Conservation (phyloP, 2,329 filamentous ascomycete species). For the Geosmithia flava region DNA sequence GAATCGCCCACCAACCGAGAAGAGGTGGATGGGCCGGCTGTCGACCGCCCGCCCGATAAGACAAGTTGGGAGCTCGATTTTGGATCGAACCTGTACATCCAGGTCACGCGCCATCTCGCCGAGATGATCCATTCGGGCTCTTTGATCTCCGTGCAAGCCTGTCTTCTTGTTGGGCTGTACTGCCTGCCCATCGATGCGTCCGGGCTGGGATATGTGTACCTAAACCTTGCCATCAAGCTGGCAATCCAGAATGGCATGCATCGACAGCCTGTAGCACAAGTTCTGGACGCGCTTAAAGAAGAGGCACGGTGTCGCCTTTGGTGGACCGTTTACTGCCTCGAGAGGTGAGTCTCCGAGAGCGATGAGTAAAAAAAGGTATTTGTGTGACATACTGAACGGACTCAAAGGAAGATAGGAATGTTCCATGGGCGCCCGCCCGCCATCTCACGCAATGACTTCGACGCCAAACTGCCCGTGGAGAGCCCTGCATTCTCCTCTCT, state of each 20-base stretch:
- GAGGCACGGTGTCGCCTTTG: conserved; percentile 43
- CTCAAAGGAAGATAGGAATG: conserved; percentile 35
- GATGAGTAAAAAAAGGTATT: conserved; percentile 11
- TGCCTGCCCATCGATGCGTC: conserved; percentile 41
- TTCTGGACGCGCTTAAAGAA: conserved; percentile 30
- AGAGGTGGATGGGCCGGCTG: conserved; percentile 12
- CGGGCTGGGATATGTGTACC: conserved; percentile 42
- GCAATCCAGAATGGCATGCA: conserved; percentile 51
- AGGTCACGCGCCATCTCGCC: not conserved
- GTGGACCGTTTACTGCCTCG: conserved; percentile 44
- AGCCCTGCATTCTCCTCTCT: conserved; percentile 13
- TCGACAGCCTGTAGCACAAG: conserved; percentile 32
- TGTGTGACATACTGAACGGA: conserved; percentile 5
- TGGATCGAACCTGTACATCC: not conserved
- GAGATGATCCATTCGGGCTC: conserved; percentile 32
- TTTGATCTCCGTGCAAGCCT: conserved; percentile 44
- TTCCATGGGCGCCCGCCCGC: conserved; percentile 44
- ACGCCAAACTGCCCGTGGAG: conserved; percentile 37
- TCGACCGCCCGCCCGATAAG: conserved; percentile 39
- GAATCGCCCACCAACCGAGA: conserved; percentile 13
- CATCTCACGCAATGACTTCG: conserved; percentile 36
- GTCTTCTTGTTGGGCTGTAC: conserved; percentile 41
- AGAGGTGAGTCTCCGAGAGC: conserved; percentile 18
- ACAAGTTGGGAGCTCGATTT: conserved; percentile 14
- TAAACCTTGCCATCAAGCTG: conserved; percentile 41